These are phyloP conservation scores for Xylariaceae sp. DNA, from an alignment of 2,329 filamentous ascomycete species.

Conservation along the genomic window DNA sequence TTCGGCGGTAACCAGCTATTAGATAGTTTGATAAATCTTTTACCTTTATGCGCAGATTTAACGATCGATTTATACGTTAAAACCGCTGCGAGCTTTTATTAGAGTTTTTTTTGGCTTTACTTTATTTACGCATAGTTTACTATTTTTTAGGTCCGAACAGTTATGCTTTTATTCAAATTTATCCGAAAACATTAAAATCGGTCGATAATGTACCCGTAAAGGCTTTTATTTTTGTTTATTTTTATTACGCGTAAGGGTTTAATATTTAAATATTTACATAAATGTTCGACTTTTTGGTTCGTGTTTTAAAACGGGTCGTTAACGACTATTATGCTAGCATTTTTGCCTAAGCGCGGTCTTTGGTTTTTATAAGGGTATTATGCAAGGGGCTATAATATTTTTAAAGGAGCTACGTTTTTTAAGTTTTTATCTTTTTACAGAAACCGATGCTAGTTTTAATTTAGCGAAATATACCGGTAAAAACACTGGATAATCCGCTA, in stretches of 20 bases:
- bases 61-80: neutral
- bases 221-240: neutral
- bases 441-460: slow-evolving; percentile 45
- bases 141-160: neutral
- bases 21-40: neutral
- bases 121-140: slow-evolving; percentile 4
- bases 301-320: slow-evolving; percentile 1
- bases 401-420: slow-evolving; percentile 1
- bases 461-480: too few relatives aligned
- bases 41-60: neutral
- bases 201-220: neutral
- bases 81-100: neutral
- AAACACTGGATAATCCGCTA: too few relatives aligned
- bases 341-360: slow-evolving; percentile 1
- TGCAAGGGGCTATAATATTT: slow-evolving; percentile 10
- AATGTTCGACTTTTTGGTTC: neutral
- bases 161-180: slow-evolving; percentile 5
- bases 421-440: slow-evolving; percentile 3
- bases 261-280: slow-evolving; percentile 10
- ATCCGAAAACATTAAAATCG: slow-evolving; percentile 4
- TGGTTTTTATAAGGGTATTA: slow-evolving; percentile 7
- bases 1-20: slow-evolving; percentile 1
- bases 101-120: neutral
- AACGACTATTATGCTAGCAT: neutral
- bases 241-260: slow-evolving; percentile 3